Evolutionary conservation across 495 filamentous ascomycete genomes (phyloP), one percentile per base, ranked within the genome.

Genomic region (Hypoxylon cercidicola): DNA sequence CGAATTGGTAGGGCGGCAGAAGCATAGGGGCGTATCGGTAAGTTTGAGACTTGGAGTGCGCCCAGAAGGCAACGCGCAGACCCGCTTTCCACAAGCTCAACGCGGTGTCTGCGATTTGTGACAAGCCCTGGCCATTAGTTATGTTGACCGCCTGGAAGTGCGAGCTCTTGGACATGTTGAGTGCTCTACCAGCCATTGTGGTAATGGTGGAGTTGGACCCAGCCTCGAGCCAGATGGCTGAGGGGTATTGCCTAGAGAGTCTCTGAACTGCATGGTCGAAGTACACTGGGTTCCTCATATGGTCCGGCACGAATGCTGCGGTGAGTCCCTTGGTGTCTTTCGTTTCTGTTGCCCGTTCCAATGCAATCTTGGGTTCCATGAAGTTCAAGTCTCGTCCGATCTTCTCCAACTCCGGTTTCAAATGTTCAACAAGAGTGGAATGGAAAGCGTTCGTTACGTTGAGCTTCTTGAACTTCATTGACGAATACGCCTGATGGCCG

Each of bases 361-460:
- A 18, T 43, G 15, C 3, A 43, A 43, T 43, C 15, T 18, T 8
- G 2, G 40, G 40, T 43, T 43, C 1, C n/a, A 1, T 18, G 16
- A 43, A 43, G 16, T 18, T 19, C 8, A 43, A 4, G 1, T 43
- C 40, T 18, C 16, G 40, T 19, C 60, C 74, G 4, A 74, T 16
- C 0, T 51, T 21, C 3, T 70, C 48, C 1, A 85, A 69, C 0
- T 53, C 58, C 13, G 66, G 45, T 13, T 77, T 55, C 5, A 84
- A 45, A 3, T 68, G 65, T n/a, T 82, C 78, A 3, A 79, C 71
- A 1, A 84, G 57, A 0, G 52, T 58, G 1, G 78, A 85, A 55
- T 86, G 83, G 55, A 82, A 86, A 0, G 77, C 83, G 59, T 86
- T 77, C 1, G 79, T 79, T 1, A 81, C 78, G 23, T 74, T 67